A percentile compares a stretch with the other conserved stretches of the same genome.
These are phyloP conservation scores for Mentha longifolia DNA, from an alignment of 257 asterid genomes.

Conservation along the genomic window DNA sequence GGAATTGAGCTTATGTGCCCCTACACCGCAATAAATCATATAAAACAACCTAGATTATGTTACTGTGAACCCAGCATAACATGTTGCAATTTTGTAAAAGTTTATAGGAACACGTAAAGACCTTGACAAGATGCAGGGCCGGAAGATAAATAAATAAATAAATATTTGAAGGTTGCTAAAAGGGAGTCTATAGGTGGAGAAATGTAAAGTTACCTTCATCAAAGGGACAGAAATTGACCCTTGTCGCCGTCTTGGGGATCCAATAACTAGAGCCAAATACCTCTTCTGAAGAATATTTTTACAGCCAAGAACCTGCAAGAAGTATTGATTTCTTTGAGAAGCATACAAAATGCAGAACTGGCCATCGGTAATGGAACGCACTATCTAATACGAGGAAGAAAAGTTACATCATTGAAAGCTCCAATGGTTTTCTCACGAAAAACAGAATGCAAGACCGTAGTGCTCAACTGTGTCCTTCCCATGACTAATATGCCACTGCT, in stretches of 20 bases:
- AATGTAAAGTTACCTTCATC: constrained; percentile 60
- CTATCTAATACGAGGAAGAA: background rate
- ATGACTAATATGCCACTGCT: constrained; percentile 93
- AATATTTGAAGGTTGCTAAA: constrained; percentile 1
- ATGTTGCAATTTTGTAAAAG: constrained; percentile 13
- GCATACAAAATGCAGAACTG: constrained; percentile 1
- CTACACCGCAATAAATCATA: background rate
- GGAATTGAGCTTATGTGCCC: background rate
- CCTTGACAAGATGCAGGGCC: background rate
- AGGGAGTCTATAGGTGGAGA: background rate
- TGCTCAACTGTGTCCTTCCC: constrained; percentile 91
- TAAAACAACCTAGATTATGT: background rate
- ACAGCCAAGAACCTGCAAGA: constrained; percentile 50
- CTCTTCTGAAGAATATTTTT: constrained; percentile 66
- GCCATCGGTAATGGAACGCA: constrained; percentile 14
- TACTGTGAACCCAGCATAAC: constrained; percentile 10
- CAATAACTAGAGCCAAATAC: constrained; percentile 94
- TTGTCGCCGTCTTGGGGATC: constrained; percentile 75
- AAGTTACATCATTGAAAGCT: constrained; percentile 56
- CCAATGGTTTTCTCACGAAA: constrained; percentile 87
- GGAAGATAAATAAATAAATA: background rate
- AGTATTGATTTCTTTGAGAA: constrained; percentile 10
- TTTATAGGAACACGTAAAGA: background rate
- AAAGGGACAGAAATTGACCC: constrained; percentile 78
- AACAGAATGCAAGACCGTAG: constrained; percentile 81